Percentiles rank a stretch among this genome's conserved stretches.
phyloP scores from a whole-genome alignment of 1,139 yeast genomes.

The Suhomyces bokatorum region DNA sequence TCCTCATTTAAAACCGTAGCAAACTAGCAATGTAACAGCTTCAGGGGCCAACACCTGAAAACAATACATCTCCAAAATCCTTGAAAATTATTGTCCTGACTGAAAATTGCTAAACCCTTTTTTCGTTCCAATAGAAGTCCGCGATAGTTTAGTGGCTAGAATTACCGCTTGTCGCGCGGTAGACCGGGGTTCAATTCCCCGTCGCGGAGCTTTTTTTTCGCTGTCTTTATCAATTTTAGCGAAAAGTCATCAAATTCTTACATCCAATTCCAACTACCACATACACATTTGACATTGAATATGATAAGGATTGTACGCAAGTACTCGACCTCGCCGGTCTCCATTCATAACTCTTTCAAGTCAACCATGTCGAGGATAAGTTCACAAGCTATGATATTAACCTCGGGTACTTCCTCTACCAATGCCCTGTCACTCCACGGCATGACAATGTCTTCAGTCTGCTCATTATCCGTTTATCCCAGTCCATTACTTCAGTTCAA shows the following conservation, averaged over 20 bases:
- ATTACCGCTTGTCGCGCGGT: slow-evolving; percentile 57
- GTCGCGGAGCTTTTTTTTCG: slow-evolving; percentile 53
- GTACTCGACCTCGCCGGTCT: slow-evolving; percentile 3
- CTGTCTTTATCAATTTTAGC: neutral
- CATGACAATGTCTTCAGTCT: slow-evolving; percentile 78
- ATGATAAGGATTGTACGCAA: slow-evolving; percentile 11
- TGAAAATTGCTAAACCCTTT: too few species aligned
- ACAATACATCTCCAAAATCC: too few species aligned
- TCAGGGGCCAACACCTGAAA: too few species aligned
- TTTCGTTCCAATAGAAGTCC: slow-evolving; percentile 20
- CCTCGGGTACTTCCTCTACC: slow-evolving; percentile 22
- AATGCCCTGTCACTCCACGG: slow-evolving; percentile 50
- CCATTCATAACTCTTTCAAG: slow-evolving; percentile 15
- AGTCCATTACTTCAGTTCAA: slow-evolving; percentile 77
- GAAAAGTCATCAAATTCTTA: neutral
- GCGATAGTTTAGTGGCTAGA: slow-evolving; percentile 51
- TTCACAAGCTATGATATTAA: slow-evolving; percentile 47
- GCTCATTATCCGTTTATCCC: slow-evolving; percentile 75
- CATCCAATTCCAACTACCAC: neutral
- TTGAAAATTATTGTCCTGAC: too few species aligned
- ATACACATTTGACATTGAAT: too few species aligned
- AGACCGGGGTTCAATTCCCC: slow-evolving; percentile 74
- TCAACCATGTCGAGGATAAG: slow-evolving; percentile 42
- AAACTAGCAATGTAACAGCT: neutral
- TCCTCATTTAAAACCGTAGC: too few species aligned